Conservation (phyloP, 2,329 filamentous ascomycete species). For the Colletotrichum cuscutae region DNA sequence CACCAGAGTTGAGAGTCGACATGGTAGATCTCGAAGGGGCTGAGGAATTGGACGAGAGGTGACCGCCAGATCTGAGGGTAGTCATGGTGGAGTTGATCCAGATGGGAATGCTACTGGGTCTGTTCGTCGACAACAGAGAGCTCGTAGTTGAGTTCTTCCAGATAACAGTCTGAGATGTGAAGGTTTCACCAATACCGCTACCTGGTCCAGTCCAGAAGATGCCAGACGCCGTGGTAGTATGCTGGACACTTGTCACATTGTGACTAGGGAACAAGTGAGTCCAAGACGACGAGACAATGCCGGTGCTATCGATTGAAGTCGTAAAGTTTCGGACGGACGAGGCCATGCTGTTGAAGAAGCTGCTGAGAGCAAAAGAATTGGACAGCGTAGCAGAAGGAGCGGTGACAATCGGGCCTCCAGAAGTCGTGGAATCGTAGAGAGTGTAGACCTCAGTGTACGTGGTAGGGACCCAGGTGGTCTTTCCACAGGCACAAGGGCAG, state of each 20-base stretch:
- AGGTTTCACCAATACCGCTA: neutral
- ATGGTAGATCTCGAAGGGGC: neutral
- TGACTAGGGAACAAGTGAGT: neutral
- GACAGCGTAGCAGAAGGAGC: neutral
- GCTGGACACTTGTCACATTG: neutral
- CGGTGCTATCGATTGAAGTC: neutral
- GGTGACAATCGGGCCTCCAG: neutral
- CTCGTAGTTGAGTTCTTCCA: neutral
- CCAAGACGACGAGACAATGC: neutral
- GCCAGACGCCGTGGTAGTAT: neutral
- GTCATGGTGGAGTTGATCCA: neutral
- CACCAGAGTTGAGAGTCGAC: neutral
- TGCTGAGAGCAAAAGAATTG: neutral
- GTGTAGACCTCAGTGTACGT: slow-evolving; percentile 15
- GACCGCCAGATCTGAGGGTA: neutral
- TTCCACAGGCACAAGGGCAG: slow-evolving; percentile 3
- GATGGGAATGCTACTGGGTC: neutral
- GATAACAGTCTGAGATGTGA: neutral
- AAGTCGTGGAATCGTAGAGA: neutral
- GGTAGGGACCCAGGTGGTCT: neutral
- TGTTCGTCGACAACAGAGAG: neutral
- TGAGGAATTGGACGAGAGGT: too few relatives aligned
- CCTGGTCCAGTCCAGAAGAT: neutral
- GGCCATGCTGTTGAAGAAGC: neutral
- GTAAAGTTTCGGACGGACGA: neutral